These are phyloP conservation scores for Paraurostyla sp. DNA, from an alignment of 73 alveolate species.

Conservation along the genomic window DNA sequence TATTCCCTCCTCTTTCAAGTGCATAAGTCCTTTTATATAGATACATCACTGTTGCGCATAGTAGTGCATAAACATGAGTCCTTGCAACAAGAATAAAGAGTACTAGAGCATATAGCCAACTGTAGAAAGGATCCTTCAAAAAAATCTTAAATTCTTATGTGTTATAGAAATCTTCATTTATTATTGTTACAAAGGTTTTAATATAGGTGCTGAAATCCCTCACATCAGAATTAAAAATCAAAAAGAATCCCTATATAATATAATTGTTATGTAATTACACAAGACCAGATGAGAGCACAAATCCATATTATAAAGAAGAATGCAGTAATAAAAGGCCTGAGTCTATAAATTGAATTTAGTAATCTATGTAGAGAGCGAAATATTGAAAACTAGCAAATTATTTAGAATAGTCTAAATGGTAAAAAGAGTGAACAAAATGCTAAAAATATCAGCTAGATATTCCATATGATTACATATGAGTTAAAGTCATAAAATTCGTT, in stretches of 20 bases:
- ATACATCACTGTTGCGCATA: background rate
- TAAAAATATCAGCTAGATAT: background rate
- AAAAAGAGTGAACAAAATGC: background rate
- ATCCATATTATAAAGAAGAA: background rate
- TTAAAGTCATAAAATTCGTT: constrained; percentile 1
- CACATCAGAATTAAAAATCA: background rate
- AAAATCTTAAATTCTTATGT: background rate
- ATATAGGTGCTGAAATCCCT: background rate
- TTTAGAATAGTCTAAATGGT: constrained; percentile 20
- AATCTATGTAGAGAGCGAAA: background rate
- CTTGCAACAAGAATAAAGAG: background rate
- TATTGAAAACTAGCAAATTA: background rate
- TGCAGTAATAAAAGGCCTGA: background rate
- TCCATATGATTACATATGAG: constrained; percentile 3
- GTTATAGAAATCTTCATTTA: background rate
- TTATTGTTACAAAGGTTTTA: background rate
- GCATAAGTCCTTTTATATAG: background rate
- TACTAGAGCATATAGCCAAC: background rate
- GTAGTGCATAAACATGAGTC: background rate
- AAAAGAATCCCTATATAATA: constrained; percentile 26
- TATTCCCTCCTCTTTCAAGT: constrained; percentile 40
- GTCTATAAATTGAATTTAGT: constrained; percentile 33
- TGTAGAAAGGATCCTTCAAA: background rate
- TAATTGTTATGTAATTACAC: background rate
- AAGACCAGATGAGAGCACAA: background rate